Base-by-base conservation (phyloP, 2,329 filamentous ascomycete species). In the Chlorencoelia australis region DNA sequence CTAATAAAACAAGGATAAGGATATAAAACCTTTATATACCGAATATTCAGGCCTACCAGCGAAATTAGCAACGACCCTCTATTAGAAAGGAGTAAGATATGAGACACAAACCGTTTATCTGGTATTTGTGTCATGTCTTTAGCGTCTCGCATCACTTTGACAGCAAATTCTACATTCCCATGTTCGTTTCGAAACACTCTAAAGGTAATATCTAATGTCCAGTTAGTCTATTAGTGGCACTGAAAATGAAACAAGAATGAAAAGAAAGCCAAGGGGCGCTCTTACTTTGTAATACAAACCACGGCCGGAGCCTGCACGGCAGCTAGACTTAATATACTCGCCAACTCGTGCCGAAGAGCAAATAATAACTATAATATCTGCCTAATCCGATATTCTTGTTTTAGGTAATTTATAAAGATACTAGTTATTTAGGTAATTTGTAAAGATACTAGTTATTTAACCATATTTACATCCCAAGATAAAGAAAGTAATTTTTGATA, bases 301-400 rank as follows among this genome's bases (percentile, higher is more conserved):
- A 30, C 16, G 16, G 28, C 13, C 13, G 5, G 28, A 30, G 11
- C 16, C 16, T 16, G 5, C 5, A 7, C 16, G 16, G 11, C 16
- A 30, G 13, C 13, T 30, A 30, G 28, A 30, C 28, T 30, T 17
- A 30, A 30, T 30, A 17, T 30, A 30, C 28, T 30, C 16, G 28
- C 28, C 18, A 7, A 30, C 13, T 30, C 16, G 28, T 30, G 16
- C 16, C 16, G 16, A 30, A 30, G 13, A 30, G 11, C 13, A 30
- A 7, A 30, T 11, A 30, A 16, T 30, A 11, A 16, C 28, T 16
- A 30, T 15, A 16, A 16, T 16, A 30, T 30, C 13, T 16, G 21
- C 11, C 21, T 11, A 24, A 24, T 24, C 21, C 21, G 21, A 24
- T 24, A 24, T 11, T 24, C 21, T 24, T 24, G 21, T 24, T 24